phyloP scores from a whole-genome alignment of 805 yeast species.

The Yamadazyma akitaensis region DNA sequence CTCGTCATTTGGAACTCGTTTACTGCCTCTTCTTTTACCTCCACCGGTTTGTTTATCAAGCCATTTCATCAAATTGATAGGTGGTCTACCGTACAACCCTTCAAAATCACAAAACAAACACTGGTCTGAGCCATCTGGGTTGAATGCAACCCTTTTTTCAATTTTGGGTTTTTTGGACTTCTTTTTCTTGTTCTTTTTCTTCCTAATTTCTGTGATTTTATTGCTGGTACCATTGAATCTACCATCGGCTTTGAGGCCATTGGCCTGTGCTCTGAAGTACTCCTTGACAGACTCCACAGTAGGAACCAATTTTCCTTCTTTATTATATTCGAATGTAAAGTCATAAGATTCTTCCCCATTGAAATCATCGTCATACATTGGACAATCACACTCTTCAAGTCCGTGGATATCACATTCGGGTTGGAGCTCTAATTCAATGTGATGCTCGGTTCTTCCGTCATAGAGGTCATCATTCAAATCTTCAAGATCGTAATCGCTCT shows the following conservation, averaged over 20 bases:
- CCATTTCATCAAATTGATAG: constrained; percentile 50
- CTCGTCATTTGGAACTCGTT: neutral
- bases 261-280: constrained; percentile 9
- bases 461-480: constrained; percentile 29
- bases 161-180: constrained; percentile 17
- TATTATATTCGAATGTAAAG: constrained; percentile 44
- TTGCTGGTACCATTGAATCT: constrained; percentile 8
- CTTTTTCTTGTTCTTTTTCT: constrained; percentile 15
- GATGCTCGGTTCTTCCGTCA: constrained; percentile 34
- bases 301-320: constrained; percentile 39
- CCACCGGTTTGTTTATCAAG: constrained; percentile 30
- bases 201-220: constrained; percentile 19
- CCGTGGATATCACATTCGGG: constrained; percentile 32
- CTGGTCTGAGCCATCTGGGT: constrained; percentile 11
- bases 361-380: constrained; percentile 17
- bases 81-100: constrained; percentile 48
- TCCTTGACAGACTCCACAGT: constrained; percentile 24
- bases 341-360: constrained; percentile 42
- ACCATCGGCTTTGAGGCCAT: constrained; percentile 8
- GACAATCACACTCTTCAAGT: constrained; percentile 24
- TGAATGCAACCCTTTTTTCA: constrained; percentile 1
- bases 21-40: neutral
- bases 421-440: constrained; percentile 41
- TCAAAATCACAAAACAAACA: constrained; percentile 55
- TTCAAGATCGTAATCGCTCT: constrained; percentile 39